A percentile compares a stretch with the other conserved stretches of the same genome.
phyloP scores from a whole-genome alignment of 371 early-diverging fungal species.

The Mortierella sp. region DNA sequence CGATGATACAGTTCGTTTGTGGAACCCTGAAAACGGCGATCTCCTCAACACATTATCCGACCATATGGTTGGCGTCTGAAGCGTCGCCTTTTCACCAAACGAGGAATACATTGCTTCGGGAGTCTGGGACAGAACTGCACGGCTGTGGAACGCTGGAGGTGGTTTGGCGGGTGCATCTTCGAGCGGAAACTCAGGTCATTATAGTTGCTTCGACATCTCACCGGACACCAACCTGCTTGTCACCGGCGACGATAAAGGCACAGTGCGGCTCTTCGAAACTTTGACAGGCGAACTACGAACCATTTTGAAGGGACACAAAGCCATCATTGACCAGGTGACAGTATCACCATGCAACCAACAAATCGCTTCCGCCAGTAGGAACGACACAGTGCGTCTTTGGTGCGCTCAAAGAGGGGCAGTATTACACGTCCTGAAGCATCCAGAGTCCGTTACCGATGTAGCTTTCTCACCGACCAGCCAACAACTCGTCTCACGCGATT shows the following conservation, averaged over 20 bases:
- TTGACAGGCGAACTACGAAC: too few relatives aligned
- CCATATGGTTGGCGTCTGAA: neutral
- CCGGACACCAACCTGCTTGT: too few relatives aligned
- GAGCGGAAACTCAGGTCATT: too few relatives aligned
- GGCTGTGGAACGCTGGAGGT: neutral
- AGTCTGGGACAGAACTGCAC: neutral
- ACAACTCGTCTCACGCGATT: neutral
- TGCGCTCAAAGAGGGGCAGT: neutral
- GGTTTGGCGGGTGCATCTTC: too few relatives aligned
- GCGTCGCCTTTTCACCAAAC: neutral
- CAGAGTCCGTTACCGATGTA: neutral
- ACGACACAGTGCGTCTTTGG: conserved; percentile 2
- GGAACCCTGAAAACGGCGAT: too few relatives aligned
- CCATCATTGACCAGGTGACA: neutral
- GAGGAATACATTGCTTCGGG: neutral
- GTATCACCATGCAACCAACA: neutral
- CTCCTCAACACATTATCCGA: too few relatives aligned
- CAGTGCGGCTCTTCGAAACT: too few relatives aligned
- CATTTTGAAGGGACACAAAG: neutral
- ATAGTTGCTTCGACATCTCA: too few relatives aligned
- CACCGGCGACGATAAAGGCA: too few relatives aligned
- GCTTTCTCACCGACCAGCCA: conserved; percentile 9
- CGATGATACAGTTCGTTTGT: too few relatives aligned
- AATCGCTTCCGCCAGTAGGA: neutral
- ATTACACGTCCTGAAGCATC: neutral